A percentile compares a stretch with the other conserved stretches of the same genome.
Conservation (phyloP, 1,284 basidiomycete species). For the Crucibulum cyathiforme region DNA sequence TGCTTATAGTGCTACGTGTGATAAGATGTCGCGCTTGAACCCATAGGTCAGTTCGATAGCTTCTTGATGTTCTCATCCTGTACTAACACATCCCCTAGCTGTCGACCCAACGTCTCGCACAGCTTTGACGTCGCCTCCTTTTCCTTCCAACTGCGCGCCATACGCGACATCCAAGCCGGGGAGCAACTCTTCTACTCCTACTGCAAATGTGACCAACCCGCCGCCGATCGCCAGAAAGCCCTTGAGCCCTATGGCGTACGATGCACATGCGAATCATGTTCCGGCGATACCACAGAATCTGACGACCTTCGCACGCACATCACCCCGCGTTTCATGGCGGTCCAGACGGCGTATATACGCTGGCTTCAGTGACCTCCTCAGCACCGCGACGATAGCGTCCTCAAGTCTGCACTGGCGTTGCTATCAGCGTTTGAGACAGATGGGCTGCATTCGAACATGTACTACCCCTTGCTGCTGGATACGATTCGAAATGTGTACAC, state of each 20-base stretch:
- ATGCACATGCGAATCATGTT: constrained; percentile 19
- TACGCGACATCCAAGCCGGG: constrained; percentile 29
- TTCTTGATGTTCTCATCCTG: neutral
- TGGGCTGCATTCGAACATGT: too few species aligned
- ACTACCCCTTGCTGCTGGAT: too few species aligned
- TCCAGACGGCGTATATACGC: too few species aligned
- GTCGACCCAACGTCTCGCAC: constrained; percentile 26
- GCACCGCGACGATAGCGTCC: too few species aligned
- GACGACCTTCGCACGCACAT: too few species aligned
- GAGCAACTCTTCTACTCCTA: constrained; percentile 28
- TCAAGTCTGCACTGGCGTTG: too few species aligned
- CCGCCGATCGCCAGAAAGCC: constrained; percentile 16
- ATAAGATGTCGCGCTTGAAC: constrained; percentile 6
- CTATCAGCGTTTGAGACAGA: too few species aligned
- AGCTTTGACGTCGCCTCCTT: constrained; percentile 30
- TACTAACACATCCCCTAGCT: constrained; percentile 16
- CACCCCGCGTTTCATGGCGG: too few species aligned
- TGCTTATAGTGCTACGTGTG: neutral
- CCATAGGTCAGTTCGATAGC: constrained; percentile 3
- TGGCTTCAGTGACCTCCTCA: too few species aligned
- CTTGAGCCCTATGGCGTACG: constrained; percentile 20
- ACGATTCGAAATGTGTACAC: too few species aligned
- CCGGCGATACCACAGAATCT: neutral
- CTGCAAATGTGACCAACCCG: constrained; percentile 13
- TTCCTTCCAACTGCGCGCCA: constrained; percentile 28